Evolutionary conservation across 345 rosid species (phyloP).

Genomic region (Melastoma malabathricum): DNA sequence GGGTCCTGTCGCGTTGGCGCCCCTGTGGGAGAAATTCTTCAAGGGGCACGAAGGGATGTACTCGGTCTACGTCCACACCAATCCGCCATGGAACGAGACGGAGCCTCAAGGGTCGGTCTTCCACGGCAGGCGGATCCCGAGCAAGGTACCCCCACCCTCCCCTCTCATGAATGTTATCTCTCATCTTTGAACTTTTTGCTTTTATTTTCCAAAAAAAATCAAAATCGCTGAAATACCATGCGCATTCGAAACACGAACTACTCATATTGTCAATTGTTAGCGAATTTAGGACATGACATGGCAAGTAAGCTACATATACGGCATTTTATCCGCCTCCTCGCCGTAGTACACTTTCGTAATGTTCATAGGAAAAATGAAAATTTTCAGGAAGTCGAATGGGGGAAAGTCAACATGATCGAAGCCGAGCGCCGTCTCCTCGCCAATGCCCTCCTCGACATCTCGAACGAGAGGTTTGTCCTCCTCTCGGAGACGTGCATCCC

Average conservation of each 20-base stretch:
- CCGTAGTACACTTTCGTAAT: no score
- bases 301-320: no score
- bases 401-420: constrained; percentile 29
- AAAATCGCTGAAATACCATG: no score
- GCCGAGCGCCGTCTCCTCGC: constrained; percentile 37
- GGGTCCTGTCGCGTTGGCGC: constrained; percentile 32
- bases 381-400: constrained; percentile 30
- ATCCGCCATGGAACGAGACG: constrained; percentile 26
- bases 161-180: not conserved
- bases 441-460: constrained; percentile 37
- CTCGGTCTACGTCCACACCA: constrained; percentile 34
- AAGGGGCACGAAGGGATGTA: constrained; percentile 27
- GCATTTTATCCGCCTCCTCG: no score
- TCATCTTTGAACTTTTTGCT: not conserved
- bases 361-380: not conserved
- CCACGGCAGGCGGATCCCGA: constrained; percentile 13
- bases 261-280: no score
- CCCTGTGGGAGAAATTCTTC: constrained; percentile 38
- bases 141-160: constrained; percentile 6
- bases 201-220: not conserved
- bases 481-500: constrained; percentile 40
- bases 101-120: constrained; percentile 15
- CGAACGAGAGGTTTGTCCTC: constrained; percentile 31
- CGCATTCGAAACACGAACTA: no score
- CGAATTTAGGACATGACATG: no score